Evolutionary conservation across 31 red algal species (phyloP).

Genomic region (Odonthalia washingtoniensis): DNA sequence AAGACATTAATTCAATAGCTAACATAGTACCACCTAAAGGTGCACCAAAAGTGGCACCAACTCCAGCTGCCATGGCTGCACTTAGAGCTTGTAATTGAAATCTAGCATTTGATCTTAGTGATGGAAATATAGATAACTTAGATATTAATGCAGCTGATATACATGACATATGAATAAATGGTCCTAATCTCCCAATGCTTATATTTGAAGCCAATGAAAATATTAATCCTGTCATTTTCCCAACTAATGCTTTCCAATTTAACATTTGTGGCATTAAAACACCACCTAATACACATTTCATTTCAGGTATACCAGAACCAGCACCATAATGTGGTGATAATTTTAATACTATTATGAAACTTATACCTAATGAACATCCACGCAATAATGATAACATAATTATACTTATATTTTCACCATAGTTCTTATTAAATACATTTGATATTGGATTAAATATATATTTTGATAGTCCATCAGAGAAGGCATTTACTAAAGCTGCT

Average conservation of each 20-base stretch:
- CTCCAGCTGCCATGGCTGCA: slow-evolving; percentile 85
- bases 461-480: slow-evolving; percentile 29
- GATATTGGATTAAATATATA: slow-evolving; percentile 33
- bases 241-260: slow-evolving; percentile 69
- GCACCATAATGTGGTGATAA: slow-evolving; percentile 76
- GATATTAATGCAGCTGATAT: slow-evolving; percentile 62
- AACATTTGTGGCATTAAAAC: slow-evolving; percentile 72
- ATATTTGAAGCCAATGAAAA: slow-evolving; percentile 79
- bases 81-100: slow-evolving; percentile 77
- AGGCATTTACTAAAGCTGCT: slow-evolving; percentile 49
- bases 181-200: slow-evolving; percentile 82
- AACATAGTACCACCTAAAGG: slow-evolving; percentile 90
- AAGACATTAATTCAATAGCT: slow-evolving; percentile 81
- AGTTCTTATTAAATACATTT: neutral
- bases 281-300: slow-evolving; percentile 89
- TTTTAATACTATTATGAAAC: slow-evolving; percentile 48
- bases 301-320: slow-evolving; percentile 92
- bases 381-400: slow-evolving; percentile 39
- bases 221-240: slow-evolving; percentile 76
- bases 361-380: slow-evolving; percentile 40
- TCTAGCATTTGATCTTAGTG: slow-evolving; percentile 52
- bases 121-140: slow-evolving; percentile 55
- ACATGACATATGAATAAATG: slow-evolving; percentile 85
- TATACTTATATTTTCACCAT: slow-evolving; percentile 23
- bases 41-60: slow-evolving; percentile 90